Evolutionary conservation across 163 green algal genomes (phyloP).

Genomic region (Chloroidium sp.): DNA sequence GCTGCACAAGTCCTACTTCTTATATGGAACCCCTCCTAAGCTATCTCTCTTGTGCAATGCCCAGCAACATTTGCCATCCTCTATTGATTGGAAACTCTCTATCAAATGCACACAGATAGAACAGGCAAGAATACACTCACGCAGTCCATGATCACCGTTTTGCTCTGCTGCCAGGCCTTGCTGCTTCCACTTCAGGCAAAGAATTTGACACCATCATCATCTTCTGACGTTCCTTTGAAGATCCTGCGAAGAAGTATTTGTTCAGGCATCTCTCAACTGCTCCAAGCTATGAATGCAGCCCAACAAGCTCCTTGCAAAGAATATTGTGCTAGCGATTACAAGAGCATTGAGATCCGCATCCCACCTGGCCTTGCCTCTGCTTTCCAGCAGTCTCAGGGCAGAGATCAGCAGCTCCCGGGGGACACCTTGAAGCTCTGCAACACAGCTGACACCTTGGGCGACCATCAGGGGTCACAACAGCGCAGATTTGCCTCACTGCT

Average conservation of each 20-base stretch:
- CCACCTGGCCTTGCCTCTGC: conserved; percentile 52
- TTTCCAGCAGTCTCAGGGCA: conserved; percentile 51
- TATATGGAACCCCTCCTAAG: too few species aligned
- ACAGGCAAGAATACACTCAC: too few species aligned
- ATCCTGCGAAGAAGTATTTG: conserved; percentile 25
- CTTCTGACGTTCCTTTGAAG: conserved; percentile 51
- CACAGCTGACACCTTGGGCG: background rate
- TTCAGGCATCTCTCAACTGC: background rate
- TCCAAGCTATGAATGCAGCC: background rate
- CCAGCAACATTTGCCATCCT: too few species aligned
- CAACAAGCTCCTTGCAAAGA: background rate
- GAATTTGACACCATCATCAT: conserved; percentile 77
- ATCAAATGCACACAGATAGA: too few species aligned
- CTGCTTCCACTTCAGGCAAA: conserved; percentile 11
- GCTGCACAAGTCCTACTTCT: too few species aligned
- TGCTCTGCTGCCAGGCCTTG: too few species aligned
- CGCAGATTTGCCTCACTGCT: background rate
- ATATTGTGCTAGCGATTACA: background rate
- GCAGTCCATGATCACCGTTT: too few species aligned
- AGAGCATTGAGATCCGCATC: background rate
- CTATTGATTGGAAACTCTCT: too few species aligned
- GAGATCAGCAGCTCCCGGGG: conserved; percentile 52
- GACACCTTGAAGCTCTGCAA: conserved; percentile 55
- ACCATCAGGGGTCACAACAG: background rate
- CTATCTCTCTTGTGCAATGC: too few species aligned